Evolutionary conservation across 163 green algal species (phyloP), one percentile per base, ranked within the genome.

Genomic region (Scenedesmus sp.): DNA sequence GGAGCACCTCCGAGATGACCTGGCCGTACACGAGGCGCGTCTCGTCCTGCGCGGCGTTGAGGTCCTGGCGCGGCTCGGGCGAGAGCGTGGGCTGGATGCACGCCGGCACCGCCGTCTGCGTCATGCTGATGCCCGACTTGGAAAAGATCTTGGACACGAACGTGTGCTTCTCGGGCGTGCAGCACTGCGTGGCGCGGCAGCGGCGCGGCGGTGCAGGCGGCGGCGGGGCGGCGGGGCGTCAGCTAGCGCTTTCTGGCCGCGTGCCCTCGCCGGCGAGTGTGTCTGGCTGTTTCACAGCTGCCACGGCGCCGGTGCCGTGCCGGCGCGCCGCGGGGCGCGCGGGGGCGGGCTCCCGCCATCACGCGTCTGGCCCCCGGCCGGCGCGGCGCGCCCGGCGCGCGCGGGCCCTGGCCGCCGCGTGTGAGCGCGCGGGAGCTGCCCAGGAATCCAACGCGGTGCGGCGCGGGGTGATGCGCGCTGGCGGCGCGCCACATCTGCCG

Each of bases 61-160:
- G 26, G 57, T 83, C 66, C 34, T 69, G 65, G 73, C 67, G 71
- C 39, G 63, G 62, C 44, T 72, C 70, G n/a, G 63, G 45, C 22
- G 33, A 44, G 24, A 45, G 20, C 4, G 36, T 47, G n/a, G 84
- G 84, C 69, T 83, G 80, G 42, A 88, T 33, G 18, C n/a, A 71
- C 29, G 70, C 48, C 22, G 84, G 84, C 53, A 88, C 60, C 56
- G 71, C 67, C 1, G 84, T 83, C 29, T 36, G 18, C 2, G 36
- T 71, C 18, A 28, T 26, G 26, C 45, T 77, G 42, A 88, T 84
- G 26, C 84, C 84, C 15, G 45, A 72, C 24, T 60, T 71, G 11
- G 28, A 34, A 29, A 70, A 77, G 17, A 83, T 77, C 54, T 76
- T 75, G 6, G 42, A 42, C 1, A 75, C 64, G 45, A 83, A 83